Conservation (phyloP, 1,284 basidiomycete species). For the Trichosporon ovoides region DNA sequence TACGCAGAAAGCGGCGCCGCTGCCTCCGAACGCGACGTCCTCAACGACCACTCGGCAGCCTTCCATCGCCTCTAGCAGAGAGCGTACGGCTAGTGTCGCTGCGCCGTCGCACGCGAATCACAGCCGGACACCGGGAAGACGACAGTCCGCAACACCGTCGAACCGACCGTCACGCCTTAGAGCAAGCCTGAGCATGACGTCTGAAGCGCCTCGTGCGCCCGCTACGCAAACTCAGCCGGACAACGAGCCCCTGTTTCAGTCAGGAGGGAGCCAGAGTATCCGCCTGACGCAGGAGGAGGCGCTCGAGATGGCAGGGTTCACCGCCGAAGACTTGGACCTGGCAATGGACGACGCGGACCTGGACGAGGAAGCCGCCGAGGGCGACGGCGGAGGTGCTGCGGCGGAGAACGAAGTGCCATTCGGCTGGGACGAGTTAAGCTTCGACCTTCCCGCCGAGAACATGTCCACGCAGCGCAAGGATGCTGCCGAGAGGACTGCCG, state of each 20-base stretch:
- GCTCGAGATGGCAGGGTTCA: slow-evolving; percentile 29
- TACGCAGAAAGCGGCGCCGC: not conserved
- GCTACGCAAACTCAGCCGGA: slow-evolving; percentile 1
- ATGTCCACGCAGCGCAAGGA: slow-evolving; percentile 18
- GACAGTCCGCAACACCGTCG: not conserved
- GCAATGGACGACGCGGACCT: slow-evolving; percentile 27
- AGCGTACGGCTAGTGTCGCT: not conserved
- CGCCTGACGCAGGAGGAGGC: slow-evolving; percentile 31
- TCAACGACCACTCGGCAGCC: not conserved
- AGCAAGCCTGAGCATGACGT: slow-evolving; percentile 21
- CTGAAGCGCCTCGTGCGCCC: not conserved
- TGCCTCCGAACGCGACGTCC: not conserved
- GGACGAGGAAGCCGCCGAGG: not conserved
- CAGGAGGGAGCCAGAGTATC: slow-evolving; percentile 16
- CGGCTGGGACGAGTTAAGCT: slow-evolving; percentile 16
- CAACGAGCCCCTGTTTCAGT: slow-evolving; percentile 28
- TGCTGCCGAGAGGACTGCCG: no score
- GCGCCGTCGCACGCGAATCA: slow-evolving; percentile 3
- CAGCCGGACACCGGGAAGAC: not conserved
- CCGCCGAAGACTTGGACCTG: slow-evolving; percentile 25
- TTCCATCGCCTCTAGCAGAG: not conserved
- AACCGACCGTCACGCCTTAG: slow-evolving; percentile 7
- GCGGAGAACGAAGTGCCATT: slow-evolving; percentile 1
- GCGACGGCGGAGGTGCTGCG: not conserved
- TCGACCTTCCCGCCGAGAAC: slow-evolving; percentile 4